Evolutionary conservation across 1,284 basidiomycete genomes (phyloP).

Genomic region (Boletus semigastroideus): DNA sequence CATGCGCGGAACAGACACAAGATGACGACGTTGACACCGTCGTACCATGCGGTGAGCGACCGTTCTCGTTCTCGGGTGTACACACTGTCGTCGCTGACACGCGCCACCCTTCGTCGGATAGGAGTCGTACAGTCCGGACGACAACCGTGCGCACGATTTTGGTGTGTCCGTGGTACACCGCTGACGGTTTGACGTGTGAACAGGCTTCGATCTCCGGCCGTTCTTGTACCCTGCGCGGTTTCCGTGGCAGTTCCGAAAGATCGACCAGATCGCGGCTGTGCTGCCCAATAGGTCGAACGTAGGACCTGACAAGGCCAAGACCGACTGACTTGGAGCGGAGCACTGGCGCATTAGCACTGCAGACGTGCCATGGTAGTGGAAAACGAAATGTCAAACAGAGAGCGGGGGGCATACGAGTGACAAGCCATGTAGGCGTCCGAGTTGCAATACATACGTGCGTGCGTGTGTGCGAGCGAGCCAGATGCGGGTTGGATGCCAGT

Average conservation of each 20-base stretch:
- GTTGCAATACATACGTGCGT: no score
- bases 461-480: no score
- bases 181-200: background rate
- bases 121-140: constrained; percentile 96
- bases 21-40: background rate
- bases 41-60: constrained; percentile 71
- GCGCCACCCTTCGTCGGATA: constrained; percentile 38
- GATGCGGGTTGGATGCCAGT: no score
- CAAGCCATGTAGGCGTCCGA: no score
- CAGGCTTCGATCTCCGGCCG: constrained; percentile 93
- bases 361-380: no score
- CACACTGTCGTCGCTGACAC: background rate
- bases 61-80: background rate
- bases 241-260: constrained; percentile 95
- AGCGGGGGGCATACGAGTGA: no score
- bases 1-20: background rate
- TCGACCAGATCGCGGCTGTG: constrained; percentile 78
- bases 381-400: no score
- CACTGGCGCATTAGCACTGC: no score
- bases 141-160: constrained; percentile 70
- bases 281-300: constrained; percentile 69
- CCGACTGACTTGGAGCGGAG: constrained; percentile 34
- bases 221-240: constrained; percentile 96
- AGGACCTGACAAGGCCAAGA: constrained; percentile 38
- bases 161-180: no score